Conservation (phyloP, 1,139 yeast species). For the Lodderomyces elongisporus region DNA sequence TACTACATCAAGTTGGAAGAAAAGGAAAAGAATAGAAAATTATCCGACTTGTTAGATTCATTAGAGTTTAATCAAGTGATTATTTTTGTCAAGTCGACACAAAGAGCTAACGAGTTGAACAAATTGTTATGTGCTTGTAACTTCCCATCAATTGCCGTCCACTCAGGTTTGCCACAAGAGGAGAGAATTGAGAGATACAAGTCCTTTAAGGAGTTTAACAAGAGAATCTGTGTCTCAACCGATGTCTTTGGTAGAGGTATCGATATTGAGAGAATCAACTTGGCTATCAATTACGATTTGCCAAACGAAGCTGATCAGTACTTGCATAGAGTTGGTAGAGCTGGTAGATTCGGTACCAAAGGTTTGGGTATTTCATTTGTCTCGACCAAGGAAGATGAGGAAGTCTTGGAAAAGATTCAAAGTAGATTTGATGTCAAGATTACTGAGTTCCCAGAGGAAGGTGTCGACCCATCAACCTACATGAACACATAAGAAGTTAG, state of each 20-base stretch:
- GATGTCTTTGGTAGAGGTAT: constrained; percentile 99
- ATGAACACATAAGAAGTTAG: constrained; percentile 76
- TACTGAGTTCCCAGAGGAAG: constrained; percentile 94
- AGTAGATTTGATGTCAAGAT: constrained; percentile 96
- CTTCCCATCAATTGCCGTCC: constrained; percentile 97
- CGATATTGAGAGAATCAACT: constrained; percentile 96
- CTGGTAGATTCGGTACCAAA: constrained; percentile 99
- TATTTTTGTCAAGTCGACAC: constrained; percentile 88
- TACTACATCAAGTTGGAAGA: constrained; percentile 87
- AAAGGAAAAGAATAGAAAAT: constrained; percentile 88
- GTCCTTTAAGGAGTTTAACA: constrained; percentile 95
- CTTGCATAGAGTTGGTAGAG: constrained; percentile 99
- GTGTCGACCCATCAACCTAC: constrained; percentile 95
- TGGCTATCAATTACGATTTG: constrained; percentile 95
- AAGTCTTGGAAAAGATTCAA: constrained; percentile 88
- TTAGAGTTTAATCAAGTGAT: constrained; percentile 98
- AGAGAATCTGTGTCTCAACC: constrained; percentile 97
- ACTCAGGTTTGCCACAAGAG: constrained; percentile 93
- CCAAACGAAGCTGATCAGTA: constrained; percentile 93
- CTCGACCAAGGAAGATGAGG: constrained; percentile 80
- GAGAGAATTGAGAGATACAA: constrained; percentile 97
- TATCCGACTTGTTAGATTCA: constrained; percentile 87
- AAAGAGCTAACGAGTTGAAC: constrained; percentile 90
- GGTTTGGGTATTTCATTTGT: constrained; percentile 95
- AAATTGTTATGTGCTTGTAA: constrained; percentile 85